Base-by-base conservation (phyloP, 2,329 filamentous ascomycete species). In the Apiospora malaysiana region DNA sequence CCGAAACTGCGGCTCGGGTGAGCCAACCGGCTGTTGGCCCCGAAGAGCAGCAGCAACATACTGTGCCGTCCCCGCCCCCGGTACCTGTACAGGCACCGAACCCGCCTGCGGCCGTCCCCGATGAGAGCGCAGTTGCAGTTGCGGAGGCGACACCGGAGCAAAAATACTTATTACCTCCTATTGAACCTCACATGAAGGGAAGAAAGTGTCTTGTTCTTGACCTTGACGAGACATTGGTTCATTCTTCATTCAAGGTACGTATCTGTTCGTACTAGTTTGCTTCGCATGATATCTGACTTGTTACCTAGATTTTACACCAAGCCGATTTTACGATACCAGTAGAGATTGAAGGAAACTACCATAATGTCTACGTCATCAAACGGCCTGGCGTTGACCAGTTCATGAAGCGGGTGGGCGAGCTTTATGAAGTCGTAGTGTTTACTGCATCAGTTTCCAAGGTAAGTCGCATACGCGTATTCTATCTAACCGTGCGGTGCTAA, bases 301-400 rank as follows among this genome's bases (percentile, higher is more conserved):
- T 40, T n/a, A 8, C 5, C 14, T 78, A 98, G 95, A 96, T 98
- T 76, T 88, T 99, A 65, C 95, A 98, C 79, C 95, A 98, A 86
- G 96, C 96, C 71, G 96, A 99, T 82, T 98, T 99, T 80, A 99
- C 96, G 7, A 98, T 99, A 79, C 96, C 96, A 0, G 96, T 99
- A 42, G 96, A 99, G 79, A 99, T 99, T 74, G 96, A 99, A 85
- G 96, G 96, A 70, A 97, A 97, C 82, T 98, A 97, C 80, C 96
- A 99, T 84, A 99, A 99, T 78, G 97, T 99, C 70, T 99, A 99
- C 80, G 96, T 99, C 75, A 99, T 99, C 82, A 99, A 99, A 85
- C 91, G 96, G 78, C 96, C 96, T n/a, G 96, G 96, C 69, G 96
- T 99, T 25, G 96, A 99, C 80, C 92, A 97, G 74, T 99, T 99